phyloP scores from a whole-genome alignment of 2,329 filamentous ascomycete genomes.

The Colletotrichum chrysophilum region DNA sequence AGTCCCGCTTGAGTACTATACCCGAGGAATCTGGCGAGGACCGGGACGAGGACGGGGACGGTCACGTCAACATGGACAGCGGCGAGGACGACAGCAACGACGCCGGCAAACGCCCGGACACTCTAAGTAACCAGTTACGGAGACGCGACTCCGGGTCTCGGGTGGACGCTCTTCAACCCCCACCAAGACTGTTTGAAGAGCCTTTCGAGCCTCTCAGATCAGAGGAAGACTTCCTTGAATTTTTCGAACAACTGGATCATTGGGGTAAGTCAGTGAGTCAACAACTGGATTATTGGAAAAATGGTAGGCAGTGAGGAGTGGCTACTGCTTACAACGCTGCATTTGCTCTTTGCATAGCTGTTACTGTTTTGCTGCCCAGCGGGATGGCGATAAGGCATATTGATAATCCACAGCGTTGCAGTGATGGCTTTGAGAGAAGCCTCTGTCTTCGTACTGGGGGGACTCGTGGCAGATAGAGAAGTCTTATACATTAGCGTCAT shows the following conservation, averaged over 20 bases:
- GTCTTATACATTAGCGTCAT: neutral
- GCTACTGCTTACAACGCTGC: neutral
- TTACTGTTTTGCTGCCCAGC: neutral
- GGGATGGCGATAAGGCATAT: neutral
- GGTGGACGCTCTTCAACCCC: too few relatives aligned
- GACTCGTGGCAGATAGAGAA: neutral
- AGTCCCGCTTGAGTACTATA: neutral
- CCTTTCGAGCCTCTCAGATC: too few relatives aligned
- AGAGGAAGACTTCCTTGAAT: neutral
- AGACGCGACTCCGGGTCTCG: too few relatives aligned
- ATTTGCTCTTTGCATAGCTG: neutral
- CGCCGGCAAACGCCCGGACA: neutral
- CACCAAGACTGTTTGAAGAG: too few relatives aligned
- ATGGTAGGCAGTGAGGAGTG: neutral
- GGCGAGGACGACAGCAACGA: neutral
- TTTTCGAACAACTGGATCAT: fast-evolving
- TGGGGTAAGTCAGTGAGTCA: too few relatives aligned
- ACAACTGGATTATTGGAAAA: neutral
- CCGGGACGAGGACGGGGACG: neutral
- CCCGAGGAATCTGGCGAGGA: neutral
- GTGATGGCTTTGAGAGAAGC: neutral
- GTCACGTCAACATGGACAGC: neutral
- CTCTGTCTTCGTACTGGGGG: neutral
- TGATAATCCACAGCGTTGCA: neutral
- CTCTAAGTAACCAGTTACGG: too few relatives aligned